These are phyloP conservation scores for Aureobasidium namibiae DNA, from an alignment of 2,329 filamentous ascomycete species.

Conservation along the genomic window DNA sequence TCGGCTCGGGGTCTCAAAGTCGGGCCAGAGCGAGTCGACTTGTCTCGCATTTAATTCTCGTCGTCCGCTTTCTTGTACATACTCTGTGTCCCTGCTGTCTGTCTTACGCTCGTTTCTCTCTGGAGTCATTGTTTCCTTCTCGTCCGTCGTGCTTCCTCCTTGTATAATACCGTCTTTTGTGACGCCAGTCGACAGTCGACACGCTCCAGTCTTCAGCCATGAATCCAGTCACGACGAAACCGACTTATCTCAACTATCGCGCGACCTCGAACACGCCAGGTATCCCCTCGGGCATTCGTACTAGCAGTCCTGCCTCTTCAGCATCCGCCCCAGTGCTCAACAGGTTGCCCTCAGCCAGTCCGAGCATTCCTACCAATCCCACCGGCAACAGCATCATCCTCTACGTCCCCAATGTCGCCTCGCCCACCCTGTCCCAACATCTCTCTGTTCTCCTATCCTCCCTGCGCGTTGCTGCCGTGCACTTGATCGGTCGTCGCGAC, in stretches of 20 bases:
- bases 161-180: not conserved
- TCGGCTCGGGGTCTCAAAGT: not conserved
- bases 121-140: not conserved
- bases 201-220: not conserved
- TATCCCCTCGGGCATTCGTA: not conserved
- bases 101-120: not conserved
- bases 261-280: not conserved
- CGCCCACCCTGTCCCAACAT: not conserved
- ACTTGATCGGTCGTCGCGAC: conserved; percentile 1
- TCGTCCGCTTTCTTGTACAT: not conserved
- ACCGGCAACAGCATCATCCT: conserved; percentile 7
- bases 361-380: not conserved
- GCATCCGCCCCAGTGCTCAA: not conserved
- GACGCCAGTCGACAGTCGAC: not conserved
- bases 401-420: conserved; percentile 2
- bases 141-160: not conserved
- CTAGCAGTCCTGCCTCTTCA: not conserved
- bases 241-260: conserved; percentile 14
- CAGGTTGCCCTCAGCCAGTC: not conserved
- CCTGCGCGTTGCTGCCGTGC: not conserved
- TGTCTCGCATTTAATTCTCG: conserved; percentile 8
- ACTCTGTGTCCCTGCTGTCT: too few species aligned
- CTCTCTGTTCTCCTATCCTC: not conserved
- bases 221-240: not conserved
- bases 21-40: too few species aligned